phyloP scores from a whole-genome alignment of 2,329 filamentous ascomycete species.

The Phyllosticta citriasiana region DNA sequence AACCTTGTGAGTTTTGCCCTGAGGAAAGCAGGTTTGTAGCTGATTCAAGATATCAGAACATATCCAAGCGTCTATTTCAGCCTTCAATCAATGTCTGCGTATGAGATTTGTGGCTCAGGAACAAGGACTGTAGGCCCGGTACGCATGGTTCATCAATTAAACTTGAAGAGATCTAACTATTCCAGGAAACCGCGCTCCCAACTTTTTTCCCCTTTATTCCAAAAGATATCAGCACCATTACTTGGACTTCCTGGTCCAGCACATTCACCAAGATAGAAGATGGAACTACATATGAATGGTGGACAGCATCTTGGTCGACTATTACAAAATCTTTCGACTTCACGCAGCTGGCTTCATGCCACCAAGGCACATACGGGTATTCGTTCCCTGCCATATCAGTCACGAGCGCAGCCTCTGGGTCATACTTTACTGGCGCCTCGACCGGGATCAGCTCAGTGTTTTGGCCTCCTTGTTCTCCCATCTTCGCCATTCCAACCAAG shows the following conservation, averaged over 20 bases:
- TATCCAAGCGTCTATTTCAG: slow-evolving; percentile 1
- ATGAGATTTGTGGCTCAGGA: neutral
- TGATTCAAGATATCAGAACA: neutral
- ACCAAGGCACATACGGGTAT: neutral
- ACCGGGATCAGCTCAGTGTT: neutral
- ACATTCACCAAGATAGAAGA: neutral
- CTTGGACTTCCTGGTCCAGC: neutral
- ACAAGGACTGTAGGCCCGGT: neutral
- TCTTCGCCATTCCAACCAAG: neutral
- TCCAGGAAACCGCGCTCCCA: neutral
- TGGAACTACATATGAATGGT: neutral
- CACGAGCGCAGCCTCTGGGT: neutral
- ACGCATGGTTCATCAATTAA: neutral
- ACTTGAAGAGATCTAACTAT: neutral
- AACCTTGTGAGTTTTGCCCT: neutral
- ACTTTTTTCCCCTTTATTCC: neutral
- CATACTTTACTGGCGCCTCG: neutral
- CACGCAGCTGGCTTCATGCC: neutral
- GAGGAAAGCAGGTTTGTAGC: neutral
- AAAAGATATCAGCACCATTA: neutral
- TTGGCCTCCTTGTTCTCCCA: neutral
- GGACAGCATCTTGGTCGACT: neutral
- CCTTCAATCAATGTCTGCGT: neutral
- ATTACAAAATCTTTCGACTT: neutral
- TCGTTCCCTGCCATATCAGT: neutral